A percentile compares a stretch with the other conserved stretches of the same genome.
phyloP scores from a whole-genome alignment of 306 rosid genomes.

The Vicia faba region DNA sequence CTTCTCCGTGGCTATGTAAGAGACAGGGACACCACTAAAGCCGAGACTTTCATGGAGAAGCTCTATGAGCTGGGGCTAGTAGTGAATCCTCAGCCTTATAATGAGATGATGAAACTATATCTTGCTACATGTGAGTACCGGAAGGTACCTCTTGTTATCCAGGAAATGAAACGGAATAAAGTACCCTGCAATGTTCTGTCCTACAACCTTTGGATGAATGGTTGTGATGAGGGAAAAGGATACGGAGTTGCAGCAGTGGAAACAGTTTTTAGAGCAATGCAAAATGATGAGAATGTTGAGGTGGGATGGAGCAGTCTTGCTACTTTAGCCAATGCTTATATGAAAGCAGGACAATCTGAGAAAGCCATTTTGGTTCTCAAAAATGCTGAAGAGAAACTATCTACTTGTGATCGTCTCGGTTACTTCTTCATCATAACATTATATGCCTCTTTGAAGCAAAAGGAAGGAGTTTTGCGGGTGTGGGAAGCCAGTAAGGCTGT shows the following conservation, averaged over 20 bases:
- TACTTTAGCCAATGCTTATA: constrained; percentile 64
- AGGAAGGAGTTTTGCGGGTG: constrained; percentile 64
- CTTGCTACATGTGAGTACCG: constrained; percentile 53
- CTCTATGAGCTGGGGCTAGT: constrained; percentile 68
- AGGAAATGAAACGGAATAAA: constrained; percentile 67
- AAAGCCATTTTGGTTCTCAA: constrained; percentile 60
- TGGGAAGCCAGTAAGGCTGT: constrained; percentile 74
- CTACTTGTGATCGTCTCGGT: constrained; percentile 62
- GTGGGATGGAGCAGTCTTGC: constrained; percentile 92
- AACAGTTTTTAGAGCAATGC: constrained; percentile 62
- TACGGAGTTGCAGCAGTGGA: constrained; percentile 55
- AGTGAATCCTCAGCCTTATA: constrained; percentile 61
- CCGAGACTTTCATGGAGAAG: constrained; percentile 72
- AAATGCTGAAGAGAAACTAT: constrained; percentile 68
- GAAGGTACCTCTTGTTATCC: constrained; percentile 71
- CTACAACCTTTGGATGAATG: constrained; percentile 87
- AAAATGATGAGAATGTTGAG: constrained; percentile 58
- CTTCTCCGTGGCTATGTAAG: constrained; percentile 66
- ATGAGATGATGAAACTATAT: constrained; percentile 93
- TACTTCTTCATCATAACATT: constrained; percentile 73
- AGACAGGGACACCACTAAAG: constrained; percentile 53
- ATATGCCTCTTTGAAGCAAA: constrained; percentile 64
- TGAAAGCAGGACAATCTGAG: constrained; percentile 55
- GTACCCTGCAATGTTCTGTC: constrained; percentile 66
- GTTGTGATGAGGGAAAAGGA: constrained; percentile 50